Evolutionary conservation across 1,139 yeast genomes (phyloP).

Genomic region (Debaryomycetaceae sp.): DNA sequence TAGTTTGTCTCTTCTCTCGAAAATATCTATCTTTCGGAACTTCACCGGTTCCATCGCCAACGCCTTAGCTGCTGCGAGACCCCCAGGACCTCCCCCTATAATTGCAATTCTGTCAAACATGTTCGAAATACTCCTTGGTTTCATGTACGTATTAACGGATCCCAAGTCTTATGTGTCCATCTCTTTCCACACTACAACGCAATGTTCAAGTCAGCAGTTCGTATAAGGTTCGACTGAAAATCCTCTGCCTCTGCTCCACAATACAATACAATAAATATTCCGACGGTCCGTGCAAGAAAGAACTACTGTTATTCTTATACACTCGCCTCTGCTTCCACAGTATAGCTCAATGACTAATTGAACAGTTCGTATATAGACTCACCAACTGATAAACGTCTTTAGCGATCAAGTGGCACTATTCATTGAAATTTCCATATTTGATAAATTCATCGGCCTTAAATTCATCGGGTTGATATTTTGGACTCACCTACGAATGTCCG

Average conservation of each 20-base stretch:
- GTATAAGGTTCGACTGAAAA: neutral
- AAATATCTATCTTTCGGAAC: slow-evolving; percentile 35
- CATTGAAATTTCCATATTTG: neutral
- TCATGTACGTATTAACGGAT: too few relatives aligned
- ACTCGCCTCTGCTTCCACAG: too few relatives aligned
- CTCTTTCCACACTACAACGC: too few relatives aligned
- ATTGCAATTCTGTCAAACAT: slow-evolving; percentile 11
- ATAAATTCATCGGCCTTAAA: neutral
- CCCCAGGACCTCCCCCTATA: slow-evolving; percentile 53
- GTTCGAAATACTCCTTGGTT: too few relatives aligned
- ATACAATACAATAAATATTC: neutral
- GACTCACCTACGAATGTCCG: neutral
- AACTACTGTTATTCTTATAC: too few relatives aligned
- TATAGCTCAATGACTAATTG: too few relatives aligned
- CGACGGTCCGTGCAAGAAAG: too few relatives aligned
- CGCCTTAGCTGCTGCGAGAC: slow-evolving; percentile 48
- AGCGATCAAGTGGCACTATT: too few relatives aligned
- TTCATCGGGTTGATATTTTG: neutral
- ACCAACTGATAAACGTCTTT: too few relatives aligned
- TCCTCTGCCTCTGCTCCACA: neutral
- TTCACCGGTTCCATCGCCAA: slow-evolving; percentile 35
- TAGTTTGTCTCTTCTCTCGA: slow-evolving; percentile 35
- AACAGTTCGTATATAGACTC: too few relatives aligned
- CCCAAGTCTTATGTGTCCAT: too few relatives aligned
- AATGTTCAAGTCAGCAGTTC: too few relatives aligned